Base-by-base conservation (phyloP, 2,329 filamentous ascomycete species). In the Scedosporium aurantiacum region DNA sequence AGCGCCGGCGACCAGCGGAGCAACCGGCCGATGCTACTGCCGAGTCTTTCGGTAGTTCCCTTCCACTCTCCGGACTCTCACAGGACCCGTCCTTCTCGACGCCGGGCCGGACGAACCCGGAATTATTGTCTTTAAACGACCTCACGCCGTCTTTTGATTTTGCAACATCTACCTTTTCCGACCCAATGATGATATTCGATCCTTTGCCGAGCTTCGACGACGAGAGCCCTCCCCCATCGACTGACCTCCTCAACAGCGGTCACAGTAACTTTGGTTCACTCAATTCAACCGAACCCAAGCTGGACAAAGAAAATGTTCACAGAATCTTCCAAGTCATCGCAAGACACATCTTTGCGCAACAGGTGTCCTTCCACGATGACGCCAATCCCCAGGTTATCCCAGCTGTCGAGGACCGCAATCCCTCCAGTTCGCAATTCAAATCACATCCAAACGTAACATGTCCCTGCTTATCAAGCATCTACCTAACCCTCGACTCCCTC, bases 401-500 rank as follows among this genome's bases (percentile, higher is more conserved):
- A 7, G 18, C 50, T 4, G 50, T 23, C 16, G 5, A 18, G 50
- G 23, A 14, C 12, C 7, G 10, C 12, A 57, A 4, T 3, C 16
- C 41, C n/a, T 32, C 27, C 14, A 41, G 28, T 1, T 23, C 23
- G 2, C 25, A 25, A 16, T 23, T 37, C 5, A 55, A 54, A 23
- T 50, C 47, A 28, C 52, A 40, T 10, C 58, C 58, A 18, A 60
- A 55, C 47, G 28, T 32, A 5, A 40, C 45, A 16, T 84, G 82
- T 63, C 68, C 73, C 61, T 84, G 82, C 63, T 75, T 80, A 0
- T 75, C 77, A 0, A 74, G 71, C 14, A 73, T 84, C 14, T 82
- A 79, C 66, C 73, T 79, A 4, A 76, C 81, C 4, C 72, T 84
- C 2, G 75, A 79, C 63, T 76, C 77, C 21, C 75, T 84, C 63